Evolutionary conservation across 352 stramenopile species (phyloP), one percentile per base, ranked within the genome.

Genomic region (Phytophthora vignae): DNA sequence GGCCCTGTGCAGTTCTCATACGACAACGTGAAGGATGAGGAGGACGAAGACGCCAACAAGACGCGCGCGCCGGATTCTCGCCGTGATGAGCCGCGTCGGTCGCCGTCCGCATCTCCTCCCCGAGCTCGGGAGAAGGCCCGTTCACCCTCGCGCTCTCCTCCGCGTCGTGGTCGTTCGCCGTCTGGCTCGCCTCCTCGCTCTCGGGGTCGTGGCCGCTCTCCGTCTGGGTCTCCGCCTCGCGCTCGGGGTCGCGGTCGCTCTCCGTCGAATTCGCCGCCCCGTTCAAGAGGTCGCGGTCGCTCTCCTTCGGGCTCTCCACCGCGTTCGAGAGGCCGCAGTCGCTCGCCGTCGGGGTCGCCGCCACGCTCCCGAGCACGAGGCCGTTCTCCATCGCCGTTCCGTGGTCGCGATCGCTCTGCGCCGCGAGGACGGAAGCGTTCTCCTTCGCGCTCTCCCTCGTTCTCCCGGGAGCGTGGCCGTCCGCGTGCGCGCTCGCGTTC

Each of bases 1-100:
- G 89, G 87, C 27, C 92, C 92, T 0, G 92, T 98, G 22, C 91
- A 97, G 70, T 97, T 97, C 56, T 90, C 92, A 19, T 91, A 92
- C 60, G 86, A 91, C 38, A 77, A 84, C 8, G 42, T 73, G 4
- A 80, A 83, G 64, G 73, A 74, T 17, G 74, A 88, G 2, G 79
- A 87, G 4, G 72, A 82, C 7, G 69, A 81, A 46, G 73, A 73
- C 7, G 46, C 64, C 1, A 27, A 65, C 44, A 73, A 72, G 52
- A 25, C 49, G 6, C 64, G 54, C 17, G 61, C 53, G 11, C 48
- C 65, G 57, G 70, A 68, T 8, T 29, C 60, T 56, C 25, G n/a
- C n/a, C 55, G 50, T 29, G 25, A 53, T 27, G 62, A 67, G 21
- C 14, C 48, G 4, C 65, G 69, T 61, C 62, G 64, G 15, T 75